Conservation (phyloP, 352 stramenopile species). For the Globisporangium takayamanum region DNA sequence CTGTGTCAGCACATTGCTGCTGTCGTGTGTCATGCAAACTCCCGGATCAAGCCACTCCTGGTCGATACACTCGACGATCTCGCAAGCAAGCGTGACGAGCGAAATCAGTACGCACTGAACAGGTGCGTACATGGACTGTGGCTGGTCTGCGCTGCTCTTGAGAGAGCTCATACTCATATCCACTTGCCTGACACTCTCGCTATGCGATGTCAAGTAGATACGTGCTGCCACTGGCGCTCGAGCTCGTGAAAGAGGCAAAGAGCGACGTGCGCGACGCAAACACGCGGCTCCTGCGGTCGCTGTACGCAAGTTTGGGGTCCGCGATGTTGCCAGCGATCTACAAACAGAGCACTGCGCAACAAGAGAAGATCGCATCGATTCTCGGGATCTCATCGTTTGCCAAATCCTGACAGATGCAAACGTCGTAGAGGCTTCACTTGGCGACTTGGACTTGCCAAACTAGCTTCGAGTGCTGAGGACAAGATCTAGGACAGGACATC, state of each 20-base stretch:
- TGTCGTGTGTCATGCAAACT: slow-evolving; percentile 44
- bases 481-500: neutral
- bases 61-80: slow-evolving; percentile 48
- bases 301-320: slow-evolving; percentile 20
- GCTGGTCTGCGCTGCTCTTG: neutral
- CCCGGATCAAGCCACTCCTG: slow-evolving; percentile 47
- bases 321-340: slow-evolving; percentile 18
- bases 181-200: neutral
- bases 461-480: neutral
- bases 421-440: no score
- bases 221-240: slow-evolving; percentile 60
- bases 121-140: slow-evolving; percentile 12
- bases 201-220: slow-evolving; percentile 24
- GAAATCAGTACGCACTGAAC: slow-evolving; percentile 45
- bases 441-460: neutral
- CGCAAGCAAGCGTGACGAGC: slow-evolving; percentile 31
- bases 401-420: neutral
- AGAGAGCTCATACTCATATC: neutral
- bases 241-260: slow-evolving; percentile 72
- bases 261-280: slow-evolving; percentile 62
- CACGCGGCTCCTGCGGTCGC: slow-evolving; percentile 25
- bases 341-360: slow-evolving; percentile 48
- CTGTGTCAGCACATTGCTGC: slow-evolving; percentile 53
- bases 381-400: slow-evolving; percentile 22
- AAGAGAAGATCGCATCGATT: slow-evolving; percentile 44